Evolutionary conservation across 1,139 yeast genomes (phyloP).

Genomic region (Entelexis paramagnoliae): DNA sequence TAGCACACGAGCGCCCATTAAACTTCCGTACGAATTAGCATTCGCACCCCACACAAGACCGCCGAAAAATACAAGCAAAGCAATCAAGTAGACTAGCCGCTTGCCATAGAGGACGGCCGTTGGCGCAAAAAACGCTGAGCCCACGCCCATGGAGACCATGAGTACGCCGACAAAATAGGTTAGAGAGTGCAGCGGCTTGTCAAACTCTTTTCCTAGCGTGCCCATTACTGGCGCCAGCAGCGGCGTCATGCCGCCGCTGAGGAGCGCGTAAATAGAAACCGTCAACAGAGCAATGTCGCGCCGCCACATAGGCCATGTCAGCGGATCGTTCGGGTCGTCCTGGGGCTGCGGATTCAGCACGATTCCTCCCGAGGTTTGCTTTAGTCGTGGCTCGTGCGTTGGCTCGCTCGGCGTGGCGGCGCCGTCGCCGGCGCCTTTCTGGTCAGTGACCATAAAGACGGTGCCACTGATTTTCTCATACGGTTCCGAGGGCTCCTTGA

Average conservation of each 20-base stretch:
- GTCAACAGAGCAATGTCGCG: slow-evolving; percentile 45
- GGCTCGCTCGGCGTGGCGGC: slow-evolving; percentile 9
- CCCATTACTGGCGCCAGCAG: slow-evolving; percentile 50
- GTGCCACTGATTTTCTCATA: slow-evolving; percentile 32
- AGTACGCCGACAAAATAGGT: slow-evolving; percentile 51
- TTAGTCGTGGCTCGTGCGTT: slow-evolving; percentile 27
- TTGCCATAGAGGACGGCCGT: slow-evolving; percentile 54
- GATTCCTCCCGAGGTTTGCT: slow-evolving; percentile 44
- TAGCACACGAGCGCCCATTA: slow-evolving; percentile 49
- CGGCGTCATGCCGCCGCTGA: slow-evolving; percentile 58
- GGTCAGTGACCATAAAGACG: slow-evolving; percentile 21
- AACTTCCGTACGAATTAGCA: slow-evolving; percentile 40
- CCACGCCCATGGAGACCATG: slow-evolving; percentile 51
- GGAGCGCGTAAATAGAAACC: slow-evolving; percentile 49
- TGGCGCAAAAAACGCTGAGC: slow-evolving; percentile 50
- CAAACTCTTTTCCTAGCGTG: slow-evolving; percentile 38
- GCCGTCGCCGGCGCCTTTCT: background rate
- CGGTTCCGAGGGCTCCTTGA: slow-evolving; percentile 36
- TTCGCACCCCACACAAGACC: slow-evolving; percentile 50
- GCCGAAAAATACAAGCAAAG: slow-evolving; percentile 42
- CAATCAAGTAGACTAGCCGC: slow-evolving; percentile 44
- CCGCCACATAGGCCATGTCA: slow-evolving; percentile 59
- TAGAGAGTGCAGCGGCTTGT: slow-evolving; percentile 37
- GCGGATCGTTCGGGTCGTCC: slow-evolving; percentile 64
- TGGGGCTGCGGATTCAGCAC: slow-evolving; percentile 67